Evolutionary conservation across 805 yeast species (phyloP), one percentile per base, ranked within the genome.

Genomic region (Candida silvatica): DNA sequence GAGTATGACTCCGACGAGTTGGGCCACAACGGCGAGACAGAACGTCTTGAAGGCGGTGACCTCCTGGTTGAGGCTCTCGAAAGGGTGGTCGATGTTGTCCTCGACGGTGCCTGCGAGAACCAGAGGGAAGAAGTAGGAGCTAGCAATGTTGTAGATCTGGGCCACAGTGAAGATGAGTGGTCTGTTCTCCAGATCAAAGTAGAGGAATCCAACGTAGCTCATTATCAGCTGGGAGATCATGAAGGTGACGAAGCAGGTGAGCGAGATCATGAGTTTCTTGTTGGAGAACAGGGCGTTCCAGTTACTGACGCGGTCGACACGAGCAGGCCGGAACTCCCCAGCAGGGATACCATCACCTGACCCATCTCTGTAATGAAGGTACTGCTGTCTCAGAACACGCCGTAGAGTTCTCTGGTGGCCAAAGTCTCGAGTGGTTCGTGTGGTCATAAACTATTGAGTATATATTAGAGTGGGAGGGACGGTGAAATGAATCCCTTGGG

Each of bases 171-270:
- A 48, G 4, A 51, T 37, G 5, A 37, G 11, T 1, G 57, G 54
- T 15, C 44, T 39, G 12, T 49, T 45, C 9, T 47, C 48, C 17
- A 51, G 44, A 15, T 47, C 52, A n/a, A 52, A 41, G 28, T 42
- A 41, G n/a, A 51, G 43, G 27, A 52, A 47, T 2, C 53, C 52
- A 17, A 48, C 44, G 31, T 51, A 56, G 38, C 54, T 47, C 33
- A 54, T 34, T 2, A 48, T 36, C 11, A 50, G 34, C 20, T 51
- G 52, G 3, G 59, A 48, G 32, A 46, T 29, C 48, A 51, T 44
- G 19, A 50, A 49, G 4, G 43, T 34, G 2, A 53, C 15, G 36
- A 47, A 47, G 16, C 40, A 32, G 14, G 41, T 28, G 34, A 51
- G 34, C 11, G 51, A 47, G 6, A 39, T 32, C 8, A 46, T 27